Evolutionary conservation across 192 early-diverging fungal species (phyloP), one percentile per base, ranked within the genome.

Genomic region (Entomortierella beljakovae): DNA sequence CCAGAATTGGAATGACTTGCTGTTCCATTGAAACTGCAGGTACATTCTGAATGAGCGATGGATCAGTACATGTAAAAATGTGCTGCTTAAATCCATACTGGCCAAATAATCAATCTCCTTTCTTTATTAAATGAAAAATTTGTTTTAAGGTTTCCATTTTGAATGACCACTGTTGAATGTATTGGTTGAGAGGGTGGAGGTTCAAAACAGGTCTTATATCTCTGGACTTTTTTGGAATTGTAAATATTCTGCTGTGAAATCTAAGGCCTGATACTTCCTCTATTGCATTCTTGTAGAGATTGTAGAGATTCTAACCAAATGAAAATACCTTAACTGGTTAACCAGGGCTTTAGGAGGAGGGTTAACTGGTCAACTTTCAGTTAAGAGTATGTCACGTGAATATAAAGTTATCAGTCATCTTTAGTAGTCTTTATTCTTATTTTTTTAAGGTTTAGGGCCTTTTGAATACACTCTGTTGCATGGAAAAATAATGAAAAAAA

Each of bases 21-120:
- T 22, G 1, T 22, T 22, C 34, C 62, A 64, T 25, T n/a, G 2
- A 34, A 64, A 64, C 10, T 29, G 53, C 13, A 66, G 38, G 53
- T 56, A 66, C 35, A 40, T 34, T 20, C 64, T 51, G 0, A 0
- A 40, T 2, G 23, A 2, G 2, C 52, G 40, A 25, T 66, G 50
- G 1, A 64, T 18, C n/a, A n/a, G 25, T 4, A 66, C 38, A 38
- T 56, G 40, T 6, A 66, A 37, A 15, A 66, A 66, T 28, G 64
- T 53, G 26, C 56, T 53, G 35, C 16, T 25, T 13, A 66, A 25
- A 35, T 64, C 62, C 0, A 52, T 52, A 20, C 48, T 63, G 3
- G 49, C 52, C n/a, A n/a, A n/a, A n/a, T 8, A 52, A 2, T 11
- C 25, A 35, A 49, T 52, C 61, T 15, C n/a, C 40, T 4, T 6